phyloP scores from a whole-genome alignment of 2,329 filamentous ascomycete species.

The Byssothecium circinans region DNA sequence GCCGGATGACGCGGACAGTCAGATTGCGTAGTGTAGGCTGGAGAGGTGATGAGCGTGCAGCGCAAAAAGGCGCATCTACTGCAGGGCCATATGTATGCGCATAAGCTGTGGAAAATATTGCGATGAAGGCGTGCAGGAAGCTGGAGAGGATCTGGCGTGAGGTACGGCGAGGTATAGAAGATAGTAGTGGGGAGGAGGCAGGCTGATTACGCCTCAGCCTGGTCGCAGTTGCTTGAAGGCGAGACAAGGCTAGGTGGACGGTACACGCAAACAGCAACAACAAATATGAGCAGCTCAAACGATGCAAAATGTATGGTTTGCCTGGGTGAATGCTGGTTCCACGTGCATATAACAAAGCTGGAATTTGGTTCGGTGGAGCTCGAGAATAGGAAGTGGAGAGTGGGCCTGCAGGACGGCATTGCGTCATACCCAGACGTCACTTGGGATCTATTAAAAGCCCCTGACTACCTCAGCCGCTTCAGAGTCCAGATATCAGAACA shows the following conservation, averaged over 20 bases:
- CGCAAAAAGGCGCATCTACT: slow-evolving; percentile 21
- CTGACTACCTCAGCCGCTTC: neutral
- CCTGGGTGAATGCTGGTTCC: slow-evolving; percentile 5
- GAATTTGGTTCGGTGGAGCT: slow-evolving; percentile 11
- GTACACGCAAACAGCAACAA: neutral
- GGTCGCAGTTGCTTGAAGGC: slow-evolving; percentile 1
- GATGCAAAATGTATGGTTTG: slow-evolving; percentile 4
- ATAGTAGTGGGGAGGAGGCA: too few relatives aligned
- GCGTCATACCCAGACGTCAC: slow-evolving; percentile 6
- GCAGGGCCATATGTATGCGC: slow-evolving; percentile 20
- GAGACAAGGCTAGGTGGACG: neutral
- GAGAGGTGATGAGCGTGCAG: slow-evolving; percentile 20
- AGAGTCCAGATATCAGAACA: neutral
- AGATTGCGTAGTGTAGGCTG: slow-evolving; percentile 7
- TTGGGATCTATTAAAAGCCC: slow-evolving; percentile 1
- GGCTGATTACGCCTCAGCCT: slow-evolving; percentile 1
- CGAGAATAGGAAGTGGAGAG: neutral
- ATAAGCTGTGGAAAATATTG: slow-evolving; percentile 13
- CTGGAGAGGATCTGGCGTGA: neutral
- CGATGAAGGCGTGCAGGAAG: neutral
- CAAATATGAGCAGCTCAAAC: neutral
- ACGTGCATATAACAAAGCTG: slow-evolving; percentile 7
- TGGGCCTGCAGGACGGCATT: slow-evolving; percentile 1
- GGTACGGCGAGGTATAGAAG: too few relatives aligned
- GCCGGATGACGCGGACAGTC: slow-evolving; percentile 21